These are phyloP conservation scores for Trebouxia sp. DNA, from an alignment of 139 green algal species.

Conservation along the genomic window DNA sequence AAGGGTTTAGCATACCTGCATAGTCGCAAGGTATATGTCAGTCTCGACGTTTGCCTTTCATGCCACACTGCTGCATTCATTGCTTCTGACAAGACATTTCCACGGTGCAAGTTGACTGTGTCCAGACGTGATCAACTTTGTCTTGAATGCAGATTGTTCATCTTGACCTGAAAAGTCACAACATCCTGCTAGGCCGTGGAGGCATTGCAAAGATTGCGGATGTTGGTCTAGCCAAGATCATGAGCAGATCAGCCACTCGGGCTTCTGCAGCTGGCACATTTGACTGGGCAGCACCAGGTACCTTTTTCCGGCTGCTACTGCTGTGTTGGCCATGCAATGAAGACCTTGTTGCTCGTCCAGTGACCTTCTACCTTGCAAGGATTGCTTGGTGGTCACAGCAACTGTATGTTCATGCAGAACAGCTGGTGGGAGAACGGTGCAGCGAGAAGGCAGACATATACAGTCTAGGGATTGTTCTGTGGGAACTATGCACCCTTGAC, in stretches of 20 bases:
- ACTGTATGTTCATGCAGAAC: slow-evolving; percentile 43
- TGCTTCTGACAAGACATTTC: no score
- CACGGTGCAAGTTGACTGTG: background rate
- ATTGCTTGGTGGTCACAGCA: background rate
- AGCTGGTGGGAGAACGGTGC: slow-evolving; percentile 44
- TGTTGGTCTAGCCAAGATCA: slow-evolving; percentile 48
- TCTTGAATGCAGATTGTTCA: slow-evolving; percentile 30
- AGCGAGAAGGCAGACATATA: slow-evolving; percentile 43
- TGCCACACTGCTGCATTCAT: no score
- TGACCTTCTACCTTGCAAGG: no score
- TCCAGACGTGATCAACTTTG: no score
- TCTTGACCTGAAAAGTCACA: slow-evolving; percentile 35
- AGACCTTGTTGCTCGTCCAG: no score
- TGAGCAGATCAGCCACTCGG: slow-evolving; percentile 20
- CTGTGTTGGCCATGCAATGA: no score
- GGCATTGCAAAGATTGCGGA: slow-evolving; percentile 51
- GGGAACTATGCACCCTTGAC: slow-evolving; percentile 44
- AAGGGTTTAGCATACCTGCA: slow-evolving; percentile 35
- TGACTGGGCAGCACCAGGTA: slow-evolving; percentile 36
- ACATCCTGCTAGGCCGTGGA: slow-evolving; percentile 40
- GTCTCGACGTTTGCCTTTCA: background rate
- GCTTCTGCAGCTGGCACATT: slow-evolving; percentile 29
- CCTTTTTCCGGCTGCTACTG: background rate
- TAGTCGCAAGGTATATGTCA: slow-evolving; percentile 2
- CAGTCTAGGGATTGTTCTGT: slow-evolving; percentile 38